Conservation (phyloP, 2,329 filamentous ascomycete genomes). For the Botrytis fragariae region DNA sequence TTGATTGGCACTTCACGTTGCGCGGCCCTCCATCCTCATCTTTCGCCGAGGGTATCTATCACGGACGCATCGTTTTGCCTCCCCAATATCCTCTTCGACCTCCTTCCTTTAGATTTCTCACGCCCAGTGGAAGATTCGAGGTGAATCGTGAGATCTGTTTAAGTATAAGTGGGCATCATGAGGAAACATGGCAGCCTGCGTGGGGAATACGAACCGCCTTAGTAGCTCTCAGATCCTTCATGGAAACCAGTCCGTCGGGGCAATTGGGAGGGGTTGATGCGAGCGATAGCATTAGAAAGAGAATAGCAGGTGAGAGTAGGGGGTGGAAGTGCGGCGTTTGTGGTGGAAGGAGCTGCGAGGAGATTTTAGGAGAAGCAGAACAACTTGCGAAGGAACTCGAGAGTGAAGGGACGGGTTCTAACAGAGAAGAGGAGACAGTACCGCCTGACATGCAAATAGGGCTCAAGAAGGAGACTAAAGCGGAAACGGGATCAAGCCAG, state of each 20-base stretch:
- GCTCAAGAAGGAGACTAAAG: constrained; percentile 52
- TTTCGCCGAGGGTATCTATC: constrained; percentile 70
- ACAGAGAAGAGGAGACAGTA: constrained; percentile 14
- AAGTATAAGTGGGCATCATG: constrained; percentile 89
- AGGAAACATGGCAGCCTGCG: constrained; percentile 97
- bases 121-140: constrained; percentile 89
- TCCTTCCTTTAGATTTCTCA: constrained; percentile 92
- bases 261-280: constrained; percentile 89
- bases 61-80: constrained; percentile 90
- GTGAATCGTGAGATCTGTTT: constrained; percentile 96
- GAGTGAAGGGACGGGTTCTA: constrained; percentile 64
- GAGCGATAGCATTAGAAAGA: constrained; percentile 61
- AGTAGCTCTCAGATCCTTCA: constrained; percentile 77
- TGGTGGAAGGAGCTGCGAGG: constrained; percentile 64
- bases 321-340: constrained; percentile 70
- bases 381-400: constrained; percentile 48
- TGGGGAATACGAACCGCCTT: constrained; percentile 94
- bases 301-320: constrained; percentile 65
- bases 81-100: constrained; percentile 87
- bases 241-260: constrained; percentile 85
- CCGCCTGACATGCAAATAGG: constrained; percentile 13
- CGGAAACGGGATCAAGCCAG: background rate
- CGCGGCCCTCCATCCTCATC: constrained; percentile 76
- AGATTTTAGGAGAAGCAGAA: constrained; percentile 71
- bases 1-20: constrained; percentile 99